Percentiles rank a stretch among this genome's conserved stretches.
Conservation (phyloP, 169 alveolate species). For the Eimeria sp. region DNA sequence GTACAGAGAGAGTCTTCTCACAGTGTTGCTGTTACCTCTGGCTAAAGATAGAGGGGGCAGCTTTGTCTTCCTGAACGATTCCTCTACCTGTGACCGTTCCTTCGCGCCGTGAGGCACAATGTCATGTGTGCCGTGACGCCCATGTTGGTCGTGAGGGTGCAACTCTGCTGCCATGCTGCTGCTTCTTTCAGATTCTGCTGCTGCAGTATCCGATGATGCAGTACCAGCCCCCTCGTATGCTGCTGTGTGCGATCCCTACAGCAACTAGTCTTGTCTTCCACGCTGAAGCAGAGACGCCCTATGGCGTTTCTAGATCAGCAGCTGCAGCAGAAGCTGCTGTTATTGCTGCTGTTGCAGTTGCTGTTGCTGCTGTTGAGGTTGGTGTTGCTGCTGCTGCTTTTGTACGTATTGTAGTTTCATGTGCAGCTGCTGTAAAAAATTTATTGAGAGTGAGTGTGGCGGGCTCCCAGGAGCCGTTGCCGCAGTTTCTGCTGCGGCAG, state of each 20-base stretch:
- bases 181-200: background rate
- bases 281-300: background rate
- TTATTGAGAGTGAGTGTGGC: background rate
- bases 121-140: slow-evolving; percentile 81
- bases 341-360: background rate
- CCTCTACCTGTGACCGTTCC: slow-evolving; percentile 60
- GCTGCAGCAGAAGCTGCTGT: background rate
- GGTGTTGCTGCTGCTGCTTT: background rate
- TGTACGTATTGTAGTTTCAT: background rate
- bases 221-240: background rate
- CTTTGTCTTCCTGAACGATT: slow-evolving; percentile 44
- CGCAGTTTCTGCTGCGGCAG: background rate
- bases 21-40: slow-evolving; percentile 18
- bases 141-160: slow-evolving; percentile 84
- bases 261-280: background rate
- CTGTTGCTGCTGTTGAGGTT: background rate
- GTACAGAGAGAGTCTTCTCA: background rate
- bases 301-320: background rate
- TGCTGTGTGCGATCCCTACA: background rate
- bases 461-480: background rate
- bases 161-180: slow-evolving; percentile 42
- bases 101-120: slow-evolving; percentile 81
- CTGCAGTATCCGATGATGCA: slow-evolving; percentile 26
- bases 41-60: slow-evolving; percentile 49
- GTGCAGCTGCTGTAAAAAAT: background rate